Evolutionary conservation across 106 monocot species (phyloP).

Genomic region (Acorus calamus): DNA sequence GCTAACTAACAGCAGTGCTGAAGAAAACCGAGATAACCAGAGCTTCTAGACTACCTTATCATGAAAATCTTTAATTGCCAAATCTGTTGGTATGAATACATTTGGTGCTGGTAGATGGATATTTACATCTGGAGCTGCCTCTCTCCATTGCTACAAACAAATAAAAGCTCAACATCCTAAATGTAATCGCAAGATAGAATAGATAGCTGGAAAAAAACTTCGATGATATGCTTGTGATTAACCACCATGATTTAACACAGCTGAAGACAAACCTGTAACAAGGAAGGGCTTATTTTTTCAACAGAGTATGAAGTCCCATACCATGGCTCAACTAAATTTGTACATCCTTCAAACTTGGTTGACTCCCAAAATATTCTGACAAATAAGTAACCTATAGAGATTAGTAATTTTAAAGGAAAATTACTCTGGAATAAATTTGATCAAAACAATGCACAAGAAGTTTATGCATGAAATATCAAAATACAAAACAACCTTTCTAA

Average conservation of each 20-base stretch:
- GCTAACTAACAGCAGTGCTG: neutral
- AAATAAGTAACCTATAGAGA: neutral
- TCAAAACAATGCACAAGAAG: too few species aligned
- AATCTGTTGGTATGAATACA: conserved; percentile 77
- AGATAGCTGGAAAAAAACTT: neutral
- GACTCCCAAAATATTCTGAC: conserved; percentile 87
- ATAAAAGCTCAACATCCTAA: neutral
- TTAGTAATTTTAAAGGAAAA: neutral
- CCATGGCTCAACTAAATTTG: conserved; percentile 73
- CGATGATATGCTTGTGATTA: too few species aligned
- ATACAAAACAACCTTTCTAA: too few species aligned
- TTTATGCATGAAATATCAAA: too few species aligned
- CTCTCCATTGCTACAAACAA: conserved; percentile 67
- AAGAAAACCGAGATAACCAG: neutral
- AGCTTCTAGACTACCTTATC: conserved; percentile 34
- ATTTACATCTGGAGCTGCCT: conserved; percentile 51
- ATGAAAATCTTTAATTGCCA: conserved; percentile 41
- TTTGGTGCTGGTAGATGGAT: conserved; percentile 77
- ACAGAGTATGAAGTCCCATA: conserved; percentile 65
- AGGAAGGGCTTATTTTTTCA: conserved; percentile 35
- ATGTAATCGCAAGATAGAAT: too few species aligned
- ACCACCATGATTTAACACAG: too few species aligned
- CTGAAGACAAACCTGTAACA: conserved; percentile 43
- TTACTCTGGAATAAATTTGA: too few species aligned
- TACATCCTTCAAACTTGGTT: conserved; percentile 69